Evolutionary conservation across 2,329 filamentous ascomycete genomes (phyloP).

Genomic region (Polytolypa hystricis): DNA sequence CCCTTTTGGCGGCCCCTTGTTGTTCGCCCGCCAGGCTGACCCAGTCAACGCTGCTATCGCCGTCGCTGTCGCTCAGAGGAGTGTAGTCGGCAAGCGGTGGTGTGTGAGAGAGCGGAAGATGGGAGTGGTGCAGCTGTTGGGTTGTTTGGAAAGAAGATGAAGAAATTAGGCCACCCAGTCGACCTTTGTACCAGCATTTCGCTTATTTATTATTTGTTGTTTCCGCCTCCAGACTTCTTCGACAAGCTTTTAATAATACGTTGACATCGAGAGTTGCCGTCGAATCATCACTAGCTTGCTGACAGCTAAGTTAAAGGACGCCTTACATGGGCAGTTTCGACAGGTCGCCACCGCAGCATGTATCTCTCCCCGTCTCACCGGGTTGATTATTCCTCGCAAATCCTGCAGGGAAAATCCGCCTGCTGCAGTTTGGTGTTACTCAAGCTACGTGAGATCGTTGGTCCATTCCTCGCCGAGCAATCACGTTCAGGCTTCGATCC

Average conservation of each 20-base stretch:
- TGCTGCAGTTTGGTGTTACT: slow-evolving; percentile 1
- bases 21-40: background rate
- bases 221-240: background rate
- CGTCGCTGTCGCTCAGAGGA: background rate
- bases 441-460: background rate
- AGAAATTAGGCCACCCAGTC: too few relatives aligned
- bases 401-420: background rate
- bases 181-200: too few relatives aligned
- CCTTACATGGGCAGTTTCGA: background rate
- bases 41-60: background rate
- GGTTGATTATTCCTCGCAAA: slow-evolving; percentile 1
- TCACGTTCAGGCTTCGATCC: background rate
- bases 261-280: too few relatives aligned
- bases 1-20: background rate
- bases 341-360: background rate
- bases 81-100: background rate
- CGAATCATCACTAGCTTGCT: background rate
- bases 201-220: background rate
- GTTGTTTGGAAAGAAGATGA: too few relatives aligned
- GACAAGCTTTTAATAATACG: too few relatives aligned
- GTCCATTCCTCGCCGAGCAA: background rate
- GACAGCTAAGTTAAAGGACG: background rate
- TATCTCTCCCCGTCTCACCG: background rate
- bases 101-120: too few relatives aligned
- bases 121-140: too few relatives aligned